Evolutionary conservation across 371 early-diverging fungal genomes (phyloP), one percentile per base, ranked within the genome.

Genomic region (Syncephalastrum sp.): DNA sequence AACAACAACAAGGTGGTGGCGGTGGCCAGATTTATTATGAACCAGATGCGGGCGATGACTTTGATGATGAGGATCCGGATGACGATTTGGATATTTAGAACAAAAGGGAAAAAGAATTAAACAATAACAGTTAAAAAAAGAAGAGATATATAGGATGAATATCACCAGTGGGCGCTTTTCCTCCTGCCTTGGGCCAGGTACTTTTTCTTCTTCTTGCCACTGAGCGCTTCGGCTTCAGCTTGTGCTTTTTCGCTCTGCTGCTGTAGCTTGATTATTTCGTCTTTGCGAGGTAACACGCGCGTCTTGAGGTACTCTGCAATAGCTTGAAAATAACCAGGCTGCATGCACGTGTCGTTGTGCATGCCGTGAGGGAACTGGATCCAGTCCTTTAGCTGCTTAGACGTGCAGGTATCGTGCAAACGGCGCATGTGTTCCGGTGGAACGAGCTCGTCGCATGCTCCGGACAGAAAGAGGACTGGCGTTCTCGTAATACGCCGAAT

Each of bases 341-440:
- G 74, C 69, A 92, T 61, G 53, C 90, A 89, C 7, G 96, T 95
- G 60, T 97, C 96, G 66, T 97, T 96, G 70, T 97, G 97, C 45
- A 85, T 88, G 8, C 96, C 96, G 24, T 85, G 64, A n/a, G 78
- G 71, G 71, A 97, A 94, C 70, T 81, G 84, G 21, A 78, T 69
- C 82, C 82, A 84, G 14, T 67, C 70, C 53, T 82, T 76, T 12
- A 67, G 68, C n/a, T 75, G 82, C 23, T 70, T 69, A 19, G 84
- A 86, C 17, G 72, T 64, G 25, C 82, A 69, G 38, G 82, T 64
- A 33, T 85, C 83, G 53, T 79, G 83, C 29, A 97, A 78, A 56
- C 72, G 69, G 10, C 74, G 67, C 98, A 97, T 96, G 64, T 97
- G 96, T 12, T 70, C 57, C 19, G 89, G 89, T 13, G 97, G 98